phyloP scores from a whole-genome alignment of 345 rosid species.

The Gossypioides kirkii region DNA sequence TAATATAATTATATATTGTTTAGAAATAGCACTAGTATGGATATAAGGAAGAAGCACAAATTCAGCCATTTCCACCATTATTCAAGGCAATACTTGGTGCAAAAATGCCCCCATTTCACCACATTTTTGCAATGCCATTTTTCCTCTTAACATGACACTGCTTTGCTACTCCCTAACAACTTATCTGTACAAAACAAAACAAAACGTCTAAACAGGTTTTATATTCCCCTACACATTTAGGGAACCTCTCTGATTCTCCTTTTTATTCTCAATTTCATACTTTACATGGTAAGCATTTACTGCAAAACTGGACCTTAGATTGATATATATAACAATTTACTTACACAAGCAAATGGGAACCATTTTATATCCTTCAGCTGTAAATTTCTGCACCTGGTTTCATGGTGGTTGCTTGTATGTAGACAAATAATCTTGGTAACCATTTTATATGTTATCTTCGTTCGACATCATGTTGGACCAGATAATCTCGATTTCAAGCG shows the following conservation, averaged over 20 bases:
- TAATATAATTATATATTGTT: no score
- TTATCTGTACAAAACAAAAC: conserved; percentile 38
- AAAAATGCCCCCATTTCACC: conserved; percentile 2
- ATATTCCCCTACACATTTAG: conserved; percentile 2
- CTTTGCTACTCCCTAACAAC: conserved; percentile 23
- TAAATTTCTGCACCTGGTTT: not conserved
- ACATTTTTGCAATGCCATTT: not conserved
- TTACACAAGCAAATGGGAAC: conserved; percentile 21
- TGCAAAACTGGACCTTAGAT: conserved; percentile 34
- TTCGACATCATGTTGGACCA: conserved; percentile 44
- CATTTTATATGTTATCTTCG: conserved; percentile 20
- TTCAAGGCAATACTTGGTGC: conserved; percentile 15
- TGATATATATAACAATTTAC: not conserved
- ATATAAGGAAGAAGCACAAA: not conserved
- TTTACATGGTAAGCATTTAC: conserved; percentile 26
- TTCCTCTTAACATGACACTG: not conserved
- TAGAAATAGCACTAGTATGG: not conserved
- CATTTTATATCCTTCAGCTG: not conserved
- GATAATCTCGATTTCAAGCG: conserved; percentile 57
- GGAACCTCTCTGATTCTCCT: conserved; percentile 4
- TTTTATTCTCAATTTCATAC: conserved; percentile 22
- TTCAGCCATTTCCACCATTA: not conserved
- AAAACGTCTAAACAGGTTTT: conserved; percentile 14
- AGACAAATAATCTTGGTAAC: not conserved
- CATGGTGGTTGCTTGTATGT: not conserved